phyloP scores from a whole-genome alignment of 495 filamentous ascomycete species.

The Penicillium paxilli region DNA sequence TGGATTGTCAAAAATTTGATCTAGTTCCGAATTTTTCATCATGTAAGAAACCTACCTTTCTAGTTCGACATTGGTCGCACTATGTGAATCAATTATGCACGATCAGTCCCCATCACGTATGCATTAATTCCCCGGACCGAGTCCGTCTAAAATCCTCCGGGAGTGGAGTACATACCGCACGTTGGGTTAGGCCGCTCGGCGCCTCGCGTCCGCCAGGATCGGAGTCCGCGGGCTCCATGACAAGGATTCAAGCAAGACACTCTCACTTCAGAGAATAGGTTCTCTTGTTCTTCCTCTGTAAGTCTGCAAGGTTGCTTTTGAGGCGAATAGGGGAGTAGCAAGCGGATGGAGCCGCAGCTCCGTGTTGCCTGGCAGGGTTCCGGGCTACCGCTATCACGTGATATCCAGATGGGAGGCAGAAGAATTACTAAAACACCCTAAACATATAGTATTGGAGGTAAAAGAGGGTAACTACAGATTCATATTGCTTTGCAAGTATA shows the following conservation, averaged over 20 bases:
- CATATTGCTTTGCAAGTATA: background rate
- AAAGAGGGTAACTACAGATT: background rate
- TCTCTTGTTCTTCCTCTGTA: background rate
- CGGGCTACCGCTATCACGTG: conserved; percentile 10
- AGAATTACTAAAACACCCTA: no score
- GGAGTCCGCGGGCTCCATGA: conserved; percentile 39
- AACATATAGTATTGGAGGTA: background rate
- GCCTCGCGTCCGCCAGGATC: conserved; percentile 30
- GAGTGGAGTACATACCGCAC: conserved; percentile 33
- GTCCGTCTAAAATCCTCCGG: background rate
- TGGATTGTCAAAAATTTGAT: background rate
- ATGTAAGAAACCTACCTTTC: conserved; percentile 40
- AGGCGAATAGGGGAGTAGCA: background rate
- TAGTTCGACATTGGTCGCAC: conserved; percentile 52
- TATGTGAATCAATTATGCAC: conserved; percentile 20
- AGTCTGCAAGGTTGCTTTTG: background rate
- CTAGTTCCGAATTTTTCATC: background rate
- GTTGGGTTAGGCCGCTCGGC: conserved; percentile 20
- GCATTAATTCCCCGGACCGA: background rate
- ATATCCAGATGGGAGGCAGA: no score
- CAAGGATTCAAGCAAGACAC: background rate
- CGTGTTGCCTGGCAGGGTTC: conserved; percentile 1
- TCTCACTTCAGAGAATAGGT: no score
- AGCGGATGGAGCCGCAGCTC: background rate
- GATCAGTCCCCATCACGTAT: background rate